Conservation (phyloP, 2,329 filamentous ascomycete genomes). For the Lecanosticta acicola region DNA sequence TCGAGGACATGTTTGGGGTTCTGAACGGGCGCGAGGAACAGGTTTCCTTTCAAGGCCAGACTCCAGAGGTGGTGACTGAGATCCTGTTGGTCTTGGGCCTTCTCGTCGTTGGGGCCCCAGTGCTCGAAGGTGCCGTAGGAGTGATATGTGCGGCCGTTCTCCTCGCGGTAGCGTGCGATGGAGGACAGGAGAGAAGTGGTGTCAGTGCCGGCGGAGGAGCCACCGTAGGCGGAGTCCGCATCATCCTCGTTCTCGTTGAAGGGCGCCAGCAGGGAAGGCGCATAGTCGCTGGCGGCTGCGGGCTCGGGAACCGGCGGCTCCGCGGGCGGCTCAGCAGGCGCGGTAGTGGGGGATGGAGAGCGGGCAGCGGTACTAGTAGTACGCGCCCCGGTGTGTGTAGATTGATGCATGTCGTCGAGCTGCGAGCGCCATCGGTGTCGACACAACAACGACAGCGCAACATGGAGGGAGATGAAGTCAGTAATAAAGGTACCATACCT, state of each 20-base stretch:
- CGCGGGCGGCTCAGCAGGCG: too few species aligned
- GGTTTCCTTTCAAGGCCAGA: slow-evolving; percentile 10
- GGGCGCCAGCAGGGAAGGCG: slow-evolving; percentile 8
- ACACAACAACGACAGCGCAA: too few species aligned
- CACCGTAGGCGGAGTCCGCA: slow-evolving; percentile 10
- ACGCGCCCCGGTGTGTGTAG: too few species aligned
- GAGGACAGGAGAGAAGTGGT: slow-evolving; percentile 15
- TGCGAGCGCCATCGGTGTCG: too few species aligned
- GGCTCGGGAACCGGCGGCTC: slow-evolving; percentile 8
- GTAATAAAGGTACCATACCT: too few species aligned
- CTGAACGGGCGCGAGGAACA: slow-evolving; percentile 3
- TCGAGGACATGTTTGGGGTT: slow-evolving; percentile 8
- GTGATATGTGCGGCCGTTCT: slow-evolving; percentile 14
- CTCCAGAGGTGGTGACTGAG: slow-evolving; percentile 14
- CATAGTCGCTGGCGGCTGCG: slow-evolving; percentile 4
- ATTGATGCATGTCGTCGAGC: too few species aligned
- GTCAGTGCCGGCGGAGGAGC: slow-evolving; percentile 10
- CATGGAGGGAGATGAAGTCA: too few species aligned
- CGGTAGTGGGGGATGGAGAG: too few species aligned
- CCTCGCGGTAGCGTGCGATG: slow-evolving; percentile 13
- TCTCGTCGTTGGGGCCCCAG: slow-evolving; percentile 17
- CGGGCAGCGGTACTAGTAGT: too few species aligned
- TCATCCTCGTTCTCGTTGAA: slow-evolving; percentile 8
- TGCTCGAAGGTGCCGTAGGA: slow-evolving; percentile 14
- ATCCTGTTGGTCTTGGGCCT: slow-evolving; percentile 15